Base-by-base conservation (phyloP, 352 stramenopile species). In the Phytophthora niederhauseri region DNA sequence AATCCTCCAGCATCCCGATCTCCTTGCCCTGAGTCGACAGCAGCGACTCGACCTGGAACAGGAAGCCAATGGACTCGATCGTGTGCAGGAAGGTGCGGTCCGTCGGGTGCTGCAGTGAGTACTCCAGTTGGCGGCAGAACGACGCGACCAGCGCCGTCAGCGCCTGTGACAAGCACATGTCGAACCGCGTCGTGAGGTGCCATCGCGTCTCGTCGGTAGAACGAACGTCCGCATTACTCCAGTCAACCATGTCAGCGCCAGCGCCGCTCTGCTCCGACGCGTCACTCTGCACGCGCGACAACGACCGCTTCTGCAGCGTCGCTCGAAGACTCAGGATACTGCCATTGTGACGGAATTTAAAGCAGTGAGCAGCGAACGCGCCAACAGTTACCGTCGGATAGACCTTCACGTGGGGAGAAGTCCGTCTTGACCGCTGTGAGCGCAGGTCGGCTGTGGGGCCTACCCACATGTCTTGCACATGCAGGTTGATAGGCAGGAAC, bases 21-120 rank as follows among this genome's bases (percentile, higher is more conserved):
- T 99, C 97, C 68, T 98, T 98, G 45, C 96, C 96, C 17, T 98
- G 92, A 19, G 96, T 97, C 57, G 88, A 98, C 19, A 99, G 68
- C 51, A 99, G 64, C 19, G 93, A 97, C 73, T 99, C 95, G 30
- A 98, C 80, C 59, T 96, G 86, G 65, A 92, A 94, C 11, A 96
- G 64, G 64, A 94, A 96, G 3, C 86, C 86, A 31, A 93, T 83
- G 12, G 79, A 81, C 45, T 89, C 77, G 54, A 93, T 78, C 5
- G 90, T 65, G 11, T 83, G 56, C 45, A 95, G 62, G 61, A 92
- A 92, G 17, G 75, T 76, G 2, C 66, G 68, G 55, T 94, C 74
- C 0, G 57, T 77, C 3, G 87, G 77, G 36, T 92, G 74, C 68
- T 94, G 84, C 49, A 96, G 63, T 7, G 89, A 79, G 4, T 89